A percentile compares a stretch with the other conserved stretches of the same genome.
phyloP scores from a whole-genome alignment of 2,329 filamentous ascomycete genomes.

The Botrytis tulipae region DNA sequence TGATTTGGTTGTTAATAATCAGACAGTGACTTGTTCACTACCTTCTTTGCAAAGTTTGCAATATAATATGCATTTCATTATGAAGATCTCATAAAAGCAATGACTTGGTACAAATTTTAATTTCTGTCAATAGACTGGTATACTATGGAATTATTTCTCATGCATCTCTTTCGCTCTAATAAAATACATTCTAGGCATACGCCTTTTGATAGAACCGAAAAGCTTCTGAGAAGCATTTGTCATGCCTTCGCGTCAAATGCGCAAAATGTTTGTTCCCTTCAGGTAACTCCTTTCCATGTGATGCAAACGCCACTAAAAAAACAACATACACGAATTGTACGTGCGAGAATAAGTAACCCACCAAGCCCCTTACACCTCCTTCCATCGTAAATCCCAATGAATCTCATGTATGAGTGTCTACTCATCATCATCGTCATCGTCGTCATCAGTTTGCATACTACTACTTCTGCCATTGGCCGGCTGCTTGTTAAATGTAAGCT shows the following conservation, averaged over 20 bases:
- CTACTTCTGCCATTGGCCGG: slow-evolving; percentile 44
- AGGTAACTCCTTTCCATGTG: slow-evolving; percentile 17
- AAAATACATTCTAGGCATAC: slow-evolving; percentile 38
- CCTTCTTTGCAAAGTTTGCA: background rate
- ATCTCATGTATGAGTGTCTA: slow-evolving; percentile 19
- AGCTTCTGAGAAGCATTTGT: background rate
- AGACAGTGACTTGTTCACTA: background rate
- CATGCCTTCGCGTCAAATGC: slow-evolving; percentile 17
- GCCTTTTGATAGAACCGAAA: slow-evolving; percentile 19
- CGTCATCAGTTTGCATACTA: slow-evolving; percentile 53
- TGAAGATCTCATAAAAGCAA: background rate
- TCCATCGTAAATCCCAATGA: slow-evolving; percentile 23
- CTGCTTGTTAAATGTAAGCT: slow-evolving; percentile 57
- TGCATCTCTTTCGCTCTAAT: slow-evolving; percentile 32
- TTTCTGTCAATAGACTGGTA: background rate
- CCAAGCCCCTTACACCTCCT: slow-evolving; percentile 19
- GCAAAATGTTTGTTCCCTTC: slow-evolving; percentile 1
- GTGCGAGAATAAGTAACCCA: slow-evolving; percentile 22
- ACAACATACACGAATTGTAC: slow-evolving; percentile 13
- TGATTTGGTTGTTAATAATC: background rate
- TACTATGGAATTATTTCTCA: slow-evolving; percentile 6
- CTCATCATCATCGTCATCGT: slow-evolving; percentile 43
- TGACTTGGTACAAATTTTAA: background rate
- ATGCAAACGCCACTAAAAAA: slow-evolving; percentile 24
- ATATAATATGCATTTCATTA: background rate